phyloP scores from a whole-genome alignment of 208 protist species.

The Trypanosoma caninum region DNA sequence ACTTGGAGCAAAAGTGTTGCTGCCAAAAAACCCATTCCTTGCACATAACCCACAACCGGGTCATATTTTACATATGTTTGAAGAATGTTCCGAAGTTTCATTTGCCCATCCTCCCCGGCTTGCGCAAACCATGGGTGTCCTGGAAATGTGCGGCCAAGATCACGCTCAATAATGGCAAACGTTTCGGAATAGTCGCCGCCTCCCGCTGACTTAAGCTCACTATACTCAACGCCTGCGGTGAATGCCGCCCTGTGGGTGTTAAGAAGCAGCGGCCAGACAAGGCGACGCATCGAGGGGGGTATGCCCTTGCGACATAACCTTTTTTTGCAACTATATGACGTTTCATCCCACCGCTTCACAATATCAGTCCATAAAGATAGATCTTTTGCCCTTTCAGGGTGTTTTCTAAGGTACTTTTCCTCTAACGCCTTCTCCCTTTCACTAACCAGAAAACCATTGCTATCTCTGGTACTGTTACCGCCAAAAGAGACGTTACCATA shows the following conservation, averaged over 20 bases:
- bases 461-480: slow-evolving; percentile 37
- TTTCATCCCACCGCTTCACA: slow-evolving; percentile 32
- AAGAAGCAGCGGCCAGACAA: slow-evolving; percentile 72
- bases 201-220: too few relatives aligned
- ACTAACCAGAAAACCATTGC: slow-evolving; percentile 72
- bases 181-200: slow-evolving; percentile 32
- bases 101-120: slow-evolving; percentile 38
- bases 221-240: too few relatives aligned
- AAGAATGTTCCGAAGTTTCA: slow-evolving; percentile 66
- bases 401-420: slow-evolving; percentile 20
- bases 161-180: slow-evolving; percentile 69
- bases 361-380: slow-evolving; percentile 30
- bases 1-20: slow-evolving; percentile 78
- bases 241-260: slow-evolving; percentile 29
- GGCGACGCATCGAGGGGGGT: slow-evolving; percentile 43
- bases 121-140: slow-evolving; percentile 69
- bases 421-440: slow-evolving; percentile 67
- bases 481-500: not conserved
- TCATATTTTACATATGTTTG: slow-evolving; percentile 79
- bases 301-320: slow-evolving; percentile 69
- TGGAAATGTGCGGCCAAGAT: slow-evolving; percentile 86
- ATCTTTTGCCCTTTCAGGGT: slow-evolving; percentile 5
- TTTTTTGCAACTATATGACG: slow-evolving; percentile 33
- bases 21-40: slow-evolving; percentile 91
- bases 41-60: slow-evolving; percentile 76